A percentile compares a stretch with the other conserved stretches of the same genome.
These are phyloP conservation scores for Cyclocybe cylindracea DNA, from an alignment of 768 basidiomycete genomes.

Conservation along the genomic window DNA sequence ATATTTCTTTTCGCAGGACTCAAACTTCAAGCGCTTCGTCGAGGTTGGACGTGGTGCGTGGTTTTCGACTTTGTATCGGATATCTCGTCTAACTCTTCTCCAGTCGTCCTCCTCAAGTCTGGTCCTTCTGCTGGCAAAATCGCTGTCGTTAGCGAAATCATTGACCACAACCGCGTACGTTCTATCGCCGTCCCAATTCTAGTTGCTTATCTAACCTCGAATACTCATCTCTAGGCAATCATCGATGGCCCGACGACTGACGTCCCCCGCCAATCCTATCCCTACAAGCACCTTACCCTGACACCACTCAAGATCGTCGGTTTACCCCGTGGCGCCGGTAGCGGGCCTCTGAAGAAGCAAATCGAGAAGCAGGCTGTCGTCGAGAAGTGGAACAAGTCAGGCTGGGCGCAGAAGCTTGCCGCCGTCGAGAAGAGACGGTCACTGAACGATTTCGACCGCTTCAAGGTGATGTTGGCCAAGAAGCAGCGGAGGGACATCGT, in stretches of 20 bases:
- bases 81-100: not conserved
- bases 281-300: constrained; percentile 91
- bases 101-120: constrained; percentile 91
- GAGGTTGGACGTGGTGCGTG: constrained; percentile 91
- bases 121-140: constrained; percentile 87
- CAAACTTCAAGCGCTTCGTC: constrained; percentile 95
- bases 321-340: constrained; percentile 86
- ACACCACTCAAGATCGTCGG: constrained; percentile 81
- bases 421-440: constrained; percentile 72
- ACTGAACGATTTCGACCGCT: constrained; percentile 90
- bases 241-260: constrained; percentile 91
- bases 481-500: constrained; percentile 81
- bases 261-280: constrained; percentile 90
- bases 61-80: not conserved
- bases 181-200: not conserved
- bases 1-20: constrained; percentile 47
- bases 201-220: not conserved
- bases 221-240: constrained; percentile 64
- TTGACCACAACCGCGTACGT: constrained; percentile 97
- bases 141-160: constrained; percentile 95
- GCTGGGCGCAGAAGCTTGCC: constrained; percentile 87
- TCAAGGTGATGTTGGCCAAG: constrained; percentile 87
- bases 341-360: constrained; percentile 80
- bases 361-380: constrained; percentile 83
- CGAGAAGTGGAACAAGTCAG: constrained; percentile 86